These are phyloP conservation scores for Piromyces finnis DNA, from an alignment of 192 early-diverging fungal species.

Conservation along the genomic window DNA sequence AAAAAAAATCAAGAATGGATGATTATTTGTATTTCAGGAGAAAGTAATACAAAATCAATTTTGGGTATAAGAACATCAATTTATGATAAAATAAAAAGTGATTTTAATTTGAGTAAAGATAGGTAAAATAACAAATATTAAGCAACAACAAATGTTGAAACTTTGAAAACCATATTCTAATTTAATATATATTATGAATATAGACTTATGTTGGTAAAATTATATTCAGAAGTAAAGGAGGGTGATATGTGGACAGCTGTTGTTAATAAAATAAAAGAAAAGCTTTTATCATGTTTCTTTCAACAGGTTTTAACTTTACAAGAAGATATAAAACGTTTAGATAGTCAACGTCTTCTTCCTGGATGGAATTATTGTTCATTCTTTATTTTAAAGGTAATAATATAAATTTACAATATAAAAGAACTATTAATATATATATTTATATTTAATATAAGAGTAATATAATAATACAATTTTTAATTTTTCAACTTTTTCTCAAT, in stretches of 20 bases:
- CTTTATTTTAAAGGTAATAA: slow-evolving; percentile 71
- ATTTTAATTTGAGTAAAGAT: slow-evolving; percentile 16
- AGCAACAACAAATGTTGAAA: slow-evolving; percentile 1
- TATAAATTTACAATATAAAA: too few relatives aligned
- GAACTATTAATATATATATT: too few relatives aligned
- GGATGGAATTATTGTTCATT: slow-evolving; percentile 99
- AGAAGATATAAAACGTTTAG: slow-evolving; percentile 68
- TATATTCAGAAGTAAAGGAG: slow-evolving; percentile 28
- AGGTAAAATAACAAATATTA: slow-evolving; percentile 4
- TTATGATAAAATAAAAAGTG: slow-evolving; percentile 6
- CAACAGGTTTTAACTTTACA: slow-evolving; percentile 65
- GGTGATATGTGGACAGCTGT: slow-evolving; percentile 52
- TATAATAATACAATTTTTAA: not conserved
- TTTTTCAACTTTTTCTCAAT: too few relatives aligned
- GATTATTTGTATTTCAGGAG: slow-evolving; percentile 53
- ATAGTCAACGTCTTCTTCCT: slow-evolving; percentile 81
- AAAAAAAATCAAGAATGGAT: slow-evolving; percentile 85
- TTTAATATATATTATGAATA: not conserved
- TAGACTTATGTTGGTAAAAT: not conserved
- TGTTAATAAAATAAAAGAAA: slow-evolving; percentile 53
- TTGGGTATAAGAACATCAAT: slow-evolving; percentile 34
- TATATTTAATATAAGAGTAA: too few relatives aligned
- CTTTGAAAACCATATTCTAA: too few relatives aligned
- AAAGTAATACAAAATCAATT: not conserved
- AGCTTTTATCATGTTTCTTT: slow-evolving; percentile 50